Evolutionary conservation across 176 grass and related monocot species (phyloP).

Genomic region (Stipa capillata): DNA sequence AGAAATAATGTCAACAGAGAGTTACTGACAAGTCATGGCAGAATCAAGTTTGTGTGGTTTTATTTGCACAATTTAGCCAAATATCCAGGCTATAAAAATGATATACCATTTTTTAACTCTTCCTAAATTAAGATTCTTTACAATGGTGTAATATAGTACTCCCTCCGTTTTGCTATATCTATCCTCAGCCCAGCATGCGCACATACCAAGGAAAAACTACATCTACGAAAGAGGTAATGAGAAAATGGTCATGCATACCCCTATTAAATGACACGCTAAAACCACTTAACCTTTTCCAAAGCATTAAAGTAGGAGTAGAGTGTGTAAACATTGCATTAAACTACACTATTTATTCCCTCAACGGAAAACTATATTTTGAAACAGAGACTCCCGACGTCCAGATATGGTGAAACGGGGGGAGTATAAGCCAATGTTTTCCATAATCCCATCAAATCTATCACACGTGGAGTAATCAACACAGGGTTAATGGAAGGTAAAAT

Average conservation of each 20-base stretch:
- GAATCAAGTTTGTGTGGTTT: background rate
- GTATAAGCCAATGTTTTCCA: background rate
- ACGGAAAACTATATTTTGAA: background rate
- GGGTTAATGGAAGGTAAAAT: slow-evolving; percentile 13
- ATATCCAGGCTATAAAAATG: background rate
- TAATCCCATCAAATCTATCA: background rate
- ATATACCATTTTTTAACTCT: background rate
- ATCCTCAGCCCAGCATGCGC: background rate
- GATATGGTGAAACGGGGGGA: background rate
- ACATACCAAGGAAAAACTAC: background rate
- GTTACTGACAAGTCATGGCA: background rate
- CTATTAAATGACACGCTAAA: background rate
- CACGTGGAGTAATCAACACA: background rate
- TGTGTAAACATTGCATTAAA: background rate
- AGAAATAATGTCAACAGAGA: background rate
- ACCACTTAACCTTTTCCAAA: background rate
- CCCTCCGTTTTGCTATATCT: background rate
- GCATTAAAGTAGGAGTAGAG: background rate
- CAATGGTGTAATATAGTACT: background rate
- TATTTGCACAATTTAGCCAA: background rate
- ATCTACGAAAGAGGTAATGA: background rate
- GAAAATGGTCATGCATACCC: background rate
- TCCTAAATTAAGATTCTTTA: background rate
- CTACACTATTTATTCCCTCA: background rate
- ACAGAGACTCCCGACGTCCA: background rate